Evolutionary conservation across 805 yeast species (phyloP), one percentile per base, ranked within the genome.

Genomic region (Blastobotrys peoriensis): DNA sequence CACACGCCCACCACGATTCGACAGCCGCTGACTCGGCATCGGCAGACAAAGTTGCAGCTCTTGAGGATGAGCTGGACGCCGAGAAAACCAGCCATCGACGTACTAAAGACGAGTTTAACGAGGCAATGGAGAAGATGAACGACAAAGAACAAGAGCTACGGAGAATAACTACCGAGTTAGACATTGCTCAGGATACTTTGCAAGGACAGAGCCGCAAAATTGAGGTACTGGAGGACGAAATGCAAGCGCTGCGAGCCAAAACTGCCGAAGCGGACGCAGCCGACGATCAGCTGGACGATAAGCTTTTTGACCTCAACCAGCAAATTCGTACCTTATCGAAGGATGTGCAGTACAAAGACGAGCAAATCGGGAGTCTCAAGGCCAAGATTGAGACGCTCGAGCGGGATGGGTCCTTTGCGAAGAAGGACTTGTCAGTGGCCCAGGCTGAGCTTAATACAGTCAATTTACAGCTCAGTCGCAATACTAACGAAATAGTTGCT

Each of bases 61-160:
- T 54, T 46, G 44, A 49, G 25, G 53, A 44, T 27, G 53, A 52
- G n/a, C 39, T 54, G 5, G 56, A 48, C 9, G 6, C 45, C 40
- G 20, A 42, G 48, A 18, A 53, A 48, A 34, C 47, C 46, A 6
- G 48, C 47, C 19, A 33, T 38, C 8, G 44, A 47, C 34, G 28
- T 25, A 30, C 5, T 20, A 28, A 28, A 20, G 47, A 39, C 18
- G 33, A 17, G 25, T 3, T 21, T 10, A 45, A 28, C 22, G 20
- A 23, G 44, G 33, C 21, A 19, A 25, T 30, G 19, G 35, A 36
- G 42, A 43, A 46, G 30, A 38, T 46, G 21, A 44, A 44, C n/a
- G 44, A 39, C 13, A 10, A 43, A 15, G 38, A 38, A 16, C 25
- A 35, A 19, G 33, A 40, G 30, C 19, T 47, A 18, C 30, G 44